Percentiles rank a stretch among this genome's conserved stretches.
Conservation (phyloP, 768 basidiomycete species). For the Daedaleopsis sinensis region DNA sequence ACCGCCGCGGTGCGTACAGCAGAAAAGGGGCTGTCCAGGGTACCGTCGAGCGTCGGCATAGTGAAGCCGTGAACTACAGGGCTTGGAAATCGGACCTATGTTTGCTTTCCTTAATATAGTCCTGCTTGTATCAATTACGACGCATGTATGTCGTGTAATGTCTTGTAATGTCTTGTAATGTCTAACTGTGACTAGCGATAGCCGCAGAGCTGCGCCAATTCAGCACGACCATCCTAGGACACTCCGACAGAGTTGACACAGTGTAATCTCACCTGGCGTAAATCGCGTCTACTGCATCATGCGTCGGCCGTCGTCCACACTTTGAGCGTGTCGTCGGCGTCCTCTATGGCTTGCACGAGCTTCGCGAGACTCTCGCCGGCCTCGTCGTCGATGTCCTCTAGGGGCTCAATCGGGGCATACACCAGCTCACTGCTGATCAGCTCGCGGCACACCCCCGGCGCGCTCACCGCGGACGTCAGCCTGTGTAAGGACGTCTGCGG, state of each 20-base stretch:
- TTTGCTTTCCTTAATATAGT: background rate
- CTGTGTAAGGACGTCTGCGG: slow-evolving; percentile 42
- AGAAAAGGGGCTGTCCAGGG: slow-evolving; percentile 23
- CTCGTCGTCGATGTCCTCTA: slow-evolving; percentile 42
- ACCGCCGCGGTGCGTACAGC: slow-evolving; percentile 33
- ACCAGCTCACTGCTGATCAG: slow-evolving; percentile 54
- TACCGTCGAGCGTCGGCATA: slow-evolving; percentile 2
- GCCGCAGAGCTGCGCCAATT: too few relatives aligned
- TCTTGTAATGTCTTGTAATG: background rate
- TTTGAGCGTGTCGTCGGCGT: slow-evolving; percentile 56
- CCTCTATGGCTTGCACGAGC: slow-evolving; percentile 57
- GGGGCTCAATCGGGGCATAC: slow-evolving; percentile 53
- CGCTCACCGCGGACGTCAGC: slow-evolving; percentile 40
- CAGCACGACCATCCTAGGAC: background rate
- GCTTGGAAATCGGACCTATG: background rate
- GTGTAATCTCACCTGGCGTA: background rate
- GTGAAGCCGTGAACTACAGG: background rate
- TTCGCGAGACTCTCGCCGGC: slow-evolving; percentile 40
- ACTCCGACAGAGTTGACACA: background rate
- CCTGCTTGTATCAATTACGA: slow-evolving; percentile 13
- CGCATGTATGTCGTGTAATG: slow-evolving; percentile 10
- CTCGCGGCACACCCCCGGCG: slow-evolving; percentile 35
- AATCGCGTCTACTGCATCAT: background rate
- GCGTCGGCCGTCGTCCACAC: slow-evolving; percentile 58
- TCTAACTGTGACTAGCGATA: background rate